These are phyloP conservation scores for Stagonosporopsis rhizophila DNA, from an alignment of 2,329 filamentous ascomycete species.

Conservation along the genomic window DNA sequence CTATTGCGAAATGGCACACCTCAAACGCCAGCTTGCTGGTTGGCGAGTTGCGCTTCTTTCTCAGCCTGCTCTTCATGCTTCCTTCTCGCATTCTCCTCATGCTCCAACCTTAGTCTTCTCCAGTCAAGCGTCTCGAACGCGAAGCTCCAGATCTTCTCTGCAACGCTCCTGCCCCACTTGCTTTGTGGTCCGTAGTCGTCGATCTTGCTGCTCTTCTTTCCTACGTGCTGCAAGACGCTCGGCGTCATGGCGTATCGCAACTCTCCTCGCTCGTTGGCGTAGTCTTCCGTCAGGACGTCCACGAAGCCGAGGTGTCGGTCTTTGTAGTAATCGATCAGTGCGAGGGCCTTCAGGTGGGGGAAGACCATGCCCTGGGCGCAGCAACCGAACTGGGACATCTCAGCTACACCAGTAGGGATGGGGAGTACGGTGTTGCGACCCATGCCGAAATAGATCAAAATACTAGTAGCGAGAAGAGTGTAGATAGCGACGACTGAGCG, in stretches of 20 bases:
- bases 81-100: conserved; percentile 24
- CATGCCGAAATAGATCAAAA: conserved; percentile 51
- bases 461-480: conserved; percentile 16
- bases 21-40: conserved; percentile 14
- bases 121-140: conserved; percentile 46
- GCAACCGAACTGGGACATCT: conserved; percentile 54
- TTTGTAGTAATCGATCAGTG: conserved; percentile 43
- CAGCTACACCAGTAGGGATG: conserved; percentile 46
- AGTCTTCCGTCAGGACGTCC: conserved; percentile 53
- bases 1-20: neutral
- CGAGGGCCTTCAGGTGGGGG: conserved; percentile 42
- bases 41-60: conserved; percentile 9
- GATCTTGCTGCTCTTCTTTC: conserved; percentile 50
- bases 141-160: conserved; percentile 52
- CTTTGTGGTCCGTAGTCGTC: conserved; percentile 34
- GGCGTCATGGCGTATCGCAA: conserved; percentile 54
- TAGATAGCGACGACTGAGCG: conserved; percentile 33
- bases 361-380: conserved; percentile 56
- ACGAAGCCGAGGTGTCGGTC: conserved; percentile 46
- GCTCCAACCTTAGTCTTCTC: conserved; percentile 38
- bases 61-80: conserved; percentile 12
- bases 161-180: conserved; percentile 40
- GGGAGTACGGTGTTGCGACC: conserved; percentile 51
- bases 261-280: conserved; percentile 49
- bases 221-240: conserved; percentile 55